A percentile compares a stretch with the other conserved stretches of the same genome.
These are phyloP conservation scores for Anthracocystis walkeri DNA, from an alignment of 1,284 basidiomycete genomes.

Conservation along the genomic window DNA sequence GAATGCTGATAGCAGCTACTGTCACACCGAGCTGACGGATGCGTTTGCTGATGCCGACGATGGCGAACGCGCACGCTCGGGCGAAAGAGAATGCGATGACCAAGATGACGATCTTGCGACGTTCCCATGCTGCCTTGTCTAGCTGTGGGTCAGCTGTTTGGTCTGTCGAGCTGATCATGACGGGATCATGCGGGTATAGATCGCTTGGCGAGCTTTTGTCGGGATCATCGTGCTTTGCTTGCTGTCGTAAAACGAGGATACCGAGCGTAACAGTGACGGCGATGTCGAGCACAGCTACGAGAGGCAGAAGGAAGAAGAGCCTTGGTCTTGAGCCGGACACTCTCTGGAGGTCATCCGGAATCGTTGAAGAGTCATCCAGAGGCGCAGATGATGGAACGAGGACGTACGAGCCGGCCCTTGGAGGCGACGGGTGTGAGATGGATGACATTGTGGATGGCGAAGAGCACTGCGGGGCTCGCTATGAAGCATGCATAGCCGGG, in stretches of 20 bases:
- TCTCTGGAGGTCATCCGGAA: neutral
- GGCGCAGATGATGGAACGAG: conserved; percentile 36
- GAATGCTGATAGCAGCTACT: conserved; percentile 50
- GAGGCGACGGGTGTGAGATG: conserved; percentile 19
- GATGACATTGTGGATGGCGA: conserved; percentile 19
- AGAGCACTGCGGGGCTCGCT: conserved; percentile 7
- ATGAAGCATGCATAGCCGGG: conserved; percentile 16
- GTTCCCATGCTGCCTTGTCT: conserved; percentile 31
- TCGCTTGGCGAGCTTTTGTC: neutral
- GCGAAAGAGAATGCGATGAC: conserved; percentile 43
- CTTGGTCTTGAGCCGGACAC: conserved; percentile 14
- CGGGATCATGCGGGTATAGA: conserved; percentile 9
- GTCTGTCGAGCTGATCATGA: conserved; percentile 10
- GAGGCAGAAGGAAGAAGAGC: conserved; percentile 34
- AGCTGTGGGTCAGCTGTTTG: neutral
- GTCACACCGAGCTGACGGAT: conserved; percentile 46
- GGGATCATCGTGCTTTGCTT: conserved; percentile 11
- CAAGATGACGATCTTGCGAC: conserved; percentile 27
- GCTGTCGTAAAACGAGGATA: conserved; percentile 31
- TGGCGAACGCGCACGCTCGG: conserved; percentile 26
- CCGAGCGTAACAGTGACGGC: conserved; percentile 28
- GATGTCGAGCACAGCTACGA: conserved; percentile 39
- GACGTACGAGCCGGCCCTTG: conserved; percentile 41
- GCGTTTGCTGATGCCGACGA: conserved; percentile 48
- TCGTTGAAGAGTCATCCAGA: conserved; percentile 2